These are phyloP conservation scores for Fusarium sterilihyphosum DNA, from an alignment of 2,329 filamentous ascomycete genomes.

Conservation along the genomic window DNA sequence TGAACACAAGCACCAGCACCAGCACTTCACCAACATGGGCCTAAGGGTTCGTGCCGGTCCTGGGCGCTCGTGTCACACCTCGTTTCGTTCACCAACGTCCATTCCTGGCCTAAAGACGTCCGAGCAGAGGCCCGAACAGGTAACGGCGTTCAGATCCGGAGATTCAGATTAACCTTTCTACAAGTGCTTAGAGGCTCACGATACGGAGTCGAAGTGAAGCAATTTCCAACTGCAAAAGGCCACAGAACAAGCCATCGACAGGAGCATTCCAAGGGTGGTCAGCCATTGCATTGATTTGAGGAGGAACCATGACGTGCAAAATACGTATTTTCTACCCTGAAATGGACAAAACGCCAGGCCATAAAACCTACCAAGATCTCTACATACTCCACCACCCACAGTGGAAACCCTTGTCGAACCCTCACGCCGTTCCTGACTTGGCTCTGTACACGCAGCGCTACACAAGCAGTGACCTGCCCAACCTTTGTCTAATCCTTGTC, in stretches of 20 bases:
- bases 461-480: conserved; percentile 13
- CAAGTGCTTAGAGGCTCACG: conserved; percentile 30
- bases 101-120: conserved; percentile 13
- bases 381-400: conserved; percentile 32
- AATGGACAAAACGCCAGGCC: conserved; percentile 3
- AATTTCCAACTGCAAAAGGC: conserved; percentile 2
- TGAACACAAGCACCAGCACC: conserved; percentile 7
- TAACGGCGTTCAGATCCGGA: conserved; percentile 12
- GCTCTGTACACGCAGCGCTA: conserved; percentile 25
- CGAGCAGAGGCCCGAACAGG: conserved; percentile 5
- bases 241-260: background rate
- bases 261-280: conserved; percentile 1
- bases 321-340: conserved; percentile 22
- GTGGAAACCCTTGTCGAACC: conserved; percentile 39
- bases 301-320: conserved; percentile 27
- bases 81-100: conserved; percentile 19
- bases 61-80: conserved; percentile 26
- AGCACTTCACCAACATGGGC: conserved; percentile 8
- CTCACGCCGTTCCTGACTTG: conserved; percentile 44
- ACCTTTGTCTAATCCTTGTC: conserved; percentile 16
- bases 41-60: conserved; percentile 36
- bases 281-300: conserved; percentile 16
- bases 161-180: conserved; percentile 12
- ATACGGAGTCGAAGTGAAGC: conserved; percentile 3
- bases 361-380: conserved; percentile 21